Evolutionary conservation across 2,329 filamentous ascomycete genomes (phyloP).

Genomic region (Stachybotrys chlorohalonatus): DNA sequence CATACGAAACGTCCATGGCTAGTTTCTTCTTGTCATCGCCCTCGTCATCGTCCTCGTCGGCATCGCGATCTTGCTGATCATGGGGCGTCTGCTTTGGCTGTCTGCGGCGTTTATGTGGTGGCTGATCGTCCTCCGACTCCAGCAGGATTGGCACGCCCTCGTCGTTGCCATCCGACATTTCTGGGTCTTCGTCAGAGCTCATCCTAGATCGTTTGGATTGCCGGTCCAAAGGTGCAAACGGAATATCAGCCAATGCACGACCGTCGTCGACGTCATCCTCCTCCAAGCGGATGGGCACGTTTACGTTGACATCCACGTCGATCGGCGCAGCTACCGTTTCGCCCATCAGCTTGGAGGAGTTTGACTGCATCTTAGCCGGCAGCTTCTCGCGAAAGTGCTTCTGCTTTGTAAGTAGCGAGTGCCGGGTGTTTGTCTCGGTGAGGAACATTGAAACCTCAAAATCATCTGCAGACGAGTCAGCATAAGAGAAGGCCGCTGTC

Average conservation of each 20-base stretch:
- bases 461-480: constrained; percentile 54
- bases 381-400: constrained; percentile 62
- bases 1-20: constrained; percentile 76
- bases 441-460: constrained; percentile 95
- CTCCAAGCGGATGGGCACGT: constrained; percentile 27
- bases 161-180: constrained; percentile 14
- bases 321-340: constrained; percentile 44
- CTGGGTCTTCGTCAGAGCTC: constrained; percentile 15
- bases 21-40: constrained; percentile 84
- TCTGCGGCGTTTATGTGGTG: constrained; percentile 35
- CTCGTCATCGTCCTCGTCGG: constrained; percentile 16
- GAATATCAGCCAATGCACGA: constrained; percentile 24
- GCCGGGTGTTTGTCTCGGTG: constrained; percentile 74
- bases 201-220: constrained; percentile 8
- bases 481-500: not conserved
- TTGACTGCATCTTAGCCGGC: constrained; percentile 46
- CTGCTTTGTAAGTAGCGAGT: constrained; percentile 78
- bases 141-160: not conserved
- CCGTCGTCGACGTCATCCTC: constrained; percentile 28
- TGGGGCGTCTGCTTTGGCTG: constrained; percentile 16
- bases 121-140: constrained; percentile 23
- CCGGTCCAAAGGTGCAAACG: constrained; percentile 7
- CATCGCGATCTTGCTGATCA: not conserved
- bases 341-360: constrained; percentile 52
- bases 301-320: constrained; percentile 37